Evolutionary conservation across 208 protist genomes (phyloP).

Genomic region (Trypanosoma lewisi): DNA sequence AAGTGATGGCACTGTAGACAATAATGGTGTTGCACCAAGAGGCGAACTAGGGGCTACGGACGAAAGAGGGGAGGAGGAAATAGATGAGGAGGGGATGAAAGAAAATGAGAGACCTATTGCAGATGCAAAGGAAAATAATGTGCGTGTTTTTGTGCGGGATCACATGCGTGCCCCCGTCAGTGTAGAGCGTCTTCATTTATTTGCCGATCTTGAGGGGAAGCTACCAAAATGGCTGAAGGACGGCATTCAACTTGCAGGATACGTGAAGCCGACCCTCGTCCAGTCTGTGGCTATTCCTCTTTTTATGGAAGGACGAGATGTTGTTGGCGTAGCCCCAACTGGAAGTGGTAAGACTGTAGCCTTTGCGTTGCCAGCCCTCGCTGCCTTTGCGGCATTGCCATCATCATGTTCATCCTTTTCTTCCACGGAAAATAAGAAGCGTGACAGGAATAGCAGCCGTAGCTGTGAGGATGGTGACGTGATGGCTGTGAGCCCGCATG

Average conservation of each 20-base stretch:
- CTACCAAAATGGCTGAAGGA: constrained; percentile 48
- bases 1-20: not conserved
- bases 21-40: constrained; percentile 8
- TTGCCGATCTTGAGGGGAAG: constrained; percentile 37
- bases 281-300: constrained; percentile 80
- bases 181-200: constrained; percentile 43
- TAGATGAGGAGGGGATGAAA: constrained; percentile 34
- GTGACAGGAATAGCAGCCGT: constrained; percentile 19
- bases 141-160: constrained; percentile 44
- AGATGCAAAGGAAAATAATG: constrained; percentile 31
- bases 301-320: constrained; percentile 82
- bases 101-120: constrained; percentile 2
- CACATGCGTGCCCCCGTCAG: constrained; percentile 43
- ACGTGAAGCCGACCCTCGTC: constrained; percentile 70
- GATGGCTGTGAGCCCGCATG: constrained; percentile 45
- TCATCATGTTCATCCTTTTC: not conserved
- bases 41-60: constrained; percentile 36
- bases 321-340: constrained; percentile 94
- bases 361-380: constrained; percentile 93
- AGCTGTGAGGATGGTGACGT: not conserved
- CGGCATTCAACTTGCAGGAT: constrained; percentile 37
- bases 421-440: not conserved
- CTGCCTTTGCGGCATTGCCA: constrained; percentile 20
- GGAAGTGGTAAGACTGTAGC: constrained; percentile 96
- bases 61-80: constrained; percentile 25